Conservation (phyloP, 805 yeast species). For the Wickerhamiella kurtzmanii region DNA sequence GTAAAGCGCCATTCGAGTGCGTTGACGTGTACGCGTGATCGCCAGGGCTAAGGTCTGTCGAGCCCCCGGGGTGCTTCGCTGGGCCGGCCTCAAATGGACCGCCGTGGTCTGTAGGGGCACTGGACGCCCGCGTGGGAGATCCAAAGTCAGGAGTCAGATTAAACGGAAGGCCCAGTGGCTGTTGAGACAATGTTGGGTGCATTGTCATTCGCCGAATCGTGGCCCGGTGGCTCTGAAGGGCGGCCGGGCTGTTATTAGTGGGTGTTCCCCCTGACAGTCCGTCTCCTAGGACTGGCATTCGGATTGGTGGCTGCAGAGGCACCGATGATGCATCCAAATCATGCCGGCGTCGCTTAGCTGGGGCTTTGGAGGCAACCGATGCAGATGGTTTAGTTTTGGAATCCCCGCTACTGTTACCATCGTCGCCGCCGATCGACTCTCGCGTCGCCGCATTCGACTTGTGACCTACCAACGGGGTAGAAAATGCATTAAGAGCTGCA, state of each 20-base stretch:
- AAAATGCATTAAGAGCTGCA: too few species aligned
- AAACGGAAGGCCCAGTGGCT: neutral
- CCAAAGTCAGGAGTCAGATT: neutral
- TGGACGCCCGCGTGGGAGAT: neutral
- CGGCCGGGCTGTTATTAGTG: neutral
- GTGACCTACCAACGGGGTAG: too few species aligned
- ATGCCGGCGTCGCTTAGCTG: too few species aligned
- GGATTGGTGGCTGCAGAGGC: neutral
- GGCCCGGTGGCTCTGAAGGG: conserved; percentile 21
- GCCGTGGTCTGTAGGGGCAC: neutral
- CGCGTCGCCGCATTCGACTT: neutral
- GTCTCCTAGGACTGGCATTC: neutral
- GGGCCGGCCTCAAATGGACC: neutral
- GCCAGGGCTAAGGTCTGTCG: neutral
- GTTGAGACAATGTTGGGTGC: conserved; percentile 15
- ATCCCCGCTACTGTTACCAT: too few species aligned
- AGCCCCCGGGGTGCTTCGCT: neutral
- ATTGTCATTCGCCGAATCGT: conserved; percentile 17
- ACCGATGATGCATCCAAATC: too few species aligned
- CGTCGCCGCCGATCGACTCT: too few species aligned
- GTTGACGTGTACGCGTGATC: neutral
- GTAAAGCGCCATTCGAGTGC: neutral
- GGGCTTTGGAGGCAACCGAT: too few species aligned
- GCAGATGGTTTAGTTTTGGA: too few species aligned
- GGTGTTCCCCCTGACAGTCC: neutral